These are phyloP conservation scores for Alloteropsis semialata DNA, from an alignment of 176 grass and related monocot species.

Conservation along the genomic window DNA sequence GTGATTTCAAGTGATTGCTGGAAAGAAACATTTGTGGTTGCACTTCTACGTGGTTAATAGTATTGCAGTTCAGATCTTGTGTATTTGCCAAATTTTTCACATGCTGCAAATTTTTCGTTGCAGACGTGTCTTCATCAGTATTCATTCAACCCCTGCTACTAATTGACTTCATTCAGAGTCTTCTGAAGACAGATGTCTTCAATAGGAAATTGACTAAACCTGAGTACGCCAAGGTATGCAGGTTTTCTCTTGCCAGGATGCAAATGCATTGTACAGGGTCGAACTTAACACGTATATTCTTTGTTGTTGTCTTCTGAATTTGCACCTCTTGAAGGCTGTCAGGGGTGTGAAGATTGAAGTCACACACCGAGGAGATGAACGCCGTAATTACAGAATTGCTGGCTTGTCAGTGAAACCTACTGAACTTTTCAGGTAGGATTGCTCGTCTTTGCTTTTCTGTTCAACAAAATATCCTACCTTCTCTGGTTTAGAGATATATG, in stretches of 20 bases:
- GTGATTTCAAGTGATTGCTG: neutral
- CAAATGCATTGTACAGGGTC: neutral
- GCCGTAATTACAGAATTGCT: slow-evolving; percentile 33
- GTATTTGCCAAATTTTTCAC: neutral
- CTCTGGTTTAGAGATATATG: neutral
- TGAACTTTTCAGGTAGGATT: slow-evolving; percentile 37
- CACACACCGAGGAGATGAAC: slow-evolving; percentile 20
- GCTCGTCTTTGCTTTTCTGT: neutral
- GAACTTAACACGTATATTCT: neutral
- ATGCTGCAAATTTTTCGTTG: neutral
- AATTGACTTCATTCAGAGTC: slow-evolving; percentile 28
- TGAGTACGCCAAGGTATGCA: slow-evolving; percentile 27
- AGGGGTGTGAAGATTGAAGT: slow-evolving; percentile 56
- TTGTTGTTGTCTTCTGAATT: neutral
- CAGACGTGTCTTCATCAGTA: slow-evolving; percentile 53
- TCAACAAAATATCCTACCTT: neutral
- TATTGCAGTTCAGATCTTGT: neutral
- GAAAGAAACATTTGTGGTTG: neutral
- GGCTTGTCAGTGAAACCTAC: slow-evolving; percentile 16
- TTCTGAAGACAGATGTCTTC: neutral
- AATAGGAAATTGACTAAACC: neutral
- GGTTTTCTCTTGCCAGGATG: neutral
- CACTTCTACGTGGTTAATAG: neutral
- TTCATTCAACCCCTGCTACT: slow-evolving; percentile 45
- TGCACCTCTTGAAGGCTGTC: slow-evolving; percentile 48